Base-by-base conservation (phyloP, 2,329 filamentous ascomycete species). In the Claviceps purpurea region DNA sequence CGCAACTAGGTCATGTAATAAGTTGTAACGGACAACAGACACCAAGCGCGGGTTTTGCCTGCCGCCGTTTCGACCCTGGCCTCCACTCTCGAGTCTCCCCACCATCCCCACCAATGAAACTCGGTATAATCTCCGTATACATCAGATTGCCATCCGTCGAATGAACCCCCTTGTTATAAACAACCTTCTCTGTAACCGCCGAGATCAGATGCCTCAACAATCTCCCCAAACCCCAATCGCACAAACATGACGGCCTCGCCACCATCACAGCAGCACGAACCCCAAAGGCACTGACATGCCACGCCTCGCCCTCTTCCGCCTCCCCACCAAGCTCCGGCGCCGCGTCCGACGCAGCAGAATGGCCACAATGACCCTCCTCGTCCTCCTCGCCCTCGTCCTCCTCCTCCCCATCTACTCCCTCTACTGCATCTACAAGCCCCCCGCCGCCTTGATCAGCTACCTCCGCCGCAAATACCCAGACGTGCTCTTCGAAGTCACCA, bases 401-500 rank as follows among this genome's bases (percentile, higher is more conserved):
- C 10, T 69, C 41, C 55, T 69, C 16, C 70, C 70, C 24, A 58
- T 70, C 57, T 69, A 69, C 56, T 62, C 71, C 20, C 63, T 84
- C 57, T 93, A 89, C 70, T 65, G 79, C 56, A 73, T 94, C 59
- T 95, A 95, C 76, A 89, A 88, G 65, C 89, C 89, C 2, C 89
- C 89, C 0, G 68, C 66, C n/a, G 66, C 77, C 46, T 67, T 95
- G 39, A 85, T 95, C 63, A 70, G 73, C 53, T 84, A 85, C 70
- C 79, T 94, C 54, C 77, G 83, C 60, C 70, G 70, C 58, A 80
- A 77, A 56, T 90, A 85, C 76, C 87, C 87, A 1, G 82, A 89
- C 60, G 85, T 94, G 3, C 74, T 95, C 14, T 95, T 85, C 74
- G 82, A 87, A 58, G 75, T 86, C 44, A 60, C 62, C 37, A 74